A percentile compares a stretch with the other conserved stretches of the same genome.
These are phyloP conservation scores for Trichophaea hybrida DNA, from an alignment of 2,329 filamentous ascomycete genomes.

Conservation along the genomic window DNA sequence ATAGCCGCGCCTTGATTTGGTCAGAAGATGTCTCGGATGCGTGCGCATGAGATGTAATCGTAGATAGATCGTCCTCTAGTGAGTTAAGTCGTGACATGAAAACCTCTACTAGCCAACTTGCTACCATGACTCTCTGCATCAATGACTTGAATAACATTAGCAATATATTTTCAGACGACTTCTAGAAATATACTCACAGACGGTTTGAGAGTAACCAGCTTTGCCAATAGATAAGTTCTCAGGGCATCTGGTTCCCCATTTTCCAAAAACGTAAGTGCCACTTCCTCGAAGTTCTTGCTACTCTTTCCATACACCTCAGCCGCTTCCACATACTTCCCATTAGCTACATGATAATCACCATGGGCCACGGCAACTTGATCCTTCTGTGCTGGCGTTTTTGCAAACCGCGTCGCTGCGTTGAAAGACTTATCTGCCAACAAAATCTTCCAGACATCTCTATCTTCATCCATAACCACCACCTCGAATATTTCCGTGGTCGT, in stretches of 20 bases:
- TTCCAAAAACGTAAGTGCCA: conserved; percentile 81
- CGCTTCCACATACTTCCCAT: conserved; percentile 70
- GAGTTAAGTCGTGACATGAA: conserved; percentile 97
- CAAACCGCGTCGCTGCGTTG: conserved; percentile 73
- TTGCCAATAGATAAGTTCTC: conserved; percentile 75
- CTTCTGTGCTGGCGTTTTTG: conserved; percentile 58
- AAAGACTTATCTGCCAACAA: conserved; percentile 79
- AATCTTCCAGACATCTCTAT: conserved; percentile 86
- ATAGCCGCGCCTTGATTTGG: conserved; percentile 53
- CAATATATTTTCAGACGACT: background rate
- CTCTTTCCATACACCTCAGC: conserved; percentile 85
- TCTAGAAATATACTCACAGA: conserved; percentile 31
- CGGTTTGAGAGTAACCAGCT: conserved; percentile 69
- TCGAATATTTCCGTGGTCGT: conserved; percentile 85
- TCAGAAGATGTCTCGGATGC: conserved; percentile 32
- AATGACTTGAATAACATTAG: conserved; percentile 34
- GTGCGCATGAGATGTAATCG: conserved; percentile 36
- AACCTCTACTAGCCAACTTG: conserved; percentile 85
- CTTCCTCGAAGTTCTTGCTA: conserved; percentile 93
- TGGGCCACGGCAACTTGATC: conserved; percentile 86
- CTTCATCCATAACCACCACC: conserved; percentile 78
- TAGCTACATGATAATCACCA: conserved; percentile 71
- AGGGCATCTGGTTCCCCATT: conserved; percentile 79
- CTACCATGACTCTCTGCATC: conserved; percentile 93
- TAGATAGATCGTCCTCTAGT: conserved; percentile 84